phyloP scores from a whole-genome alignment of 305 asterid species.

The Withania somnifera region DNA sequence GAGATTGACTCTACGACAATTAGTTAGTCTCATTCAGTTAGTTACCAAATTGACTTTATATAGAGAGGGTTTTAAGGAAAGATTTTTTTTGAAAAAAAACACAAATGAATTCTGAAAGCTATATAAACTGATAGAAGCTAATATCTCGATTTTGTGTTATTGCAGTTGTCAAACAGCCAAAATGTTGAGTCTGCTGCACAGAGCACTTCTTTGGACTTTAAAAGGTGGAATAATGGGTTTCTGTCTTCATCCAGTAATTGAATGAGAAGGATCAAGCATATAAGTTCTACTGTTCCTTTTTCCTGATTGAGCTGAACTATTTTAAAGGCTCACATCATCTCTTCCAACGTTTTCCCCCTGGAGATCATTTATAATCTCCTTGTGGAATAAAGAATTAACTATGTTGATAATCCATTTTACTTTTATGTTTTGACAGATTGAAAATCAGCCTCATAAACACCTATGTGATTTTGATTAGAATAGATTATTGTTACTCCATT shows the following conservation, averaged over 20 bases:
- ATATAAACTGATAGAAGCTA: background rate
- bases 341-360: background rate
- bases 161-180: constrained; percentile 21
- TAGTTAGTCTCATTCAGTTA: background rate
- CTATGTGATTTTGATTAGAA: background rate
- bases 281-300: background rate
- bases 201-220: constrained; percentile 12
- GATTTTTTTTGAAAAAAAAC: background rate
- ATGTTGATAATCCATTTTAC: background rate
- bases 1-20: background rate
- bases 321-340: background rate
- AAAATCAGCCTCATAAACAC: background rate
- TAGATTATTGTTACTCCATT: background rate
- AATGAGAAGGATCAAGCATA: background rate
- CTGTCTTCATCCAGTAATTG: background rate
- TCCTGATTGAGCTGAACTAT: background rate
- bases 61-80: background rate
- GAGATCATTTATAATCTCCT: background rate
- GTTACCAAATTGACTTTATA: background rate
- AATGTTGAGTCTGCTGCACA: constrained; percentile 6
- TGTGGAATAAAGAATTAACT: background rate
- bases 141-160: background rate
- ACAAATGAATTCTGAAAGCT: background rate
- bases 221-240: constrained; percentile 22
- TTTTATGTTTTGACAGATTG: background rate